Base-by-base conservation (phyloP, 148 eudicot species). In the Rhododendron ovatum region DNA sequence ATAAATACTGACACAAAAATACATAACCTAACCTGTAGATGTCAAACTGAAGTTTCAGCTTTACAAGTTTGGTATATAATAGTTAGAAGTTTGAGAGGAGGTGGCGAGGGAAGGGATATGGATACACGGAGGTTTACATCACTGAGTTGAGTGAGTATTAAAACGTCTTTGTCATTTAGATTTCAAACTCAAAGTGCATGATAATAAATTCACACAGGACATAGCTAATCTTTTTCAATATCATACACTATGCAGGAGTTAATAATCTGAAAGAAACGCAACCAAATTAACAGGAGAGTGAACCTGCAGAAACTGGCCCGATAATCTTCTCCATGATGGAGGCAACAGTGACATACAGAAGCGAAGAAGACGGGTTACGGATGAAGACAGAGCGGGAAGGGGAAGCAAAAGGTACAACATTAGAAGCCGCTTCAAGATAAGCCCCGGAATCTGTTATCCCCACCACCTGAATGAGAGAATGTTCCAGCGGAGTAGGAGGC, bases 381-480 rank as follows among this genome's bases (percentile, higher is more conserved):
- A 91, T 84, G 87, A 95, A 94, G 84, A 89, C 83, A 8, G 95
- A 90, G 18, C 85, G 93, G 33, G 93, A 88, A 17, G 92, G 93
- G 50, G 95, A 90, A 87, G 89, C 35, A 84, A 95, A 93, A 24
- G 97, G 96, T 39, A 95, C 79, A 41, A 93, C 86, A 88, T 92
- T 94, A 1, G 98, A 95, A 45, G 99, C 96, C 1, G 98, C 98
- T 82, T 96, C 99, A 1, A 96, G 85, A 84, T 93, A 96, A 22
- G 93, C 83, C 24, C 98, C 99, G 10, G 94, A 88, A 80, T 87
- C 85, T 11, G 98, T 96, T 71, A 95, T 96, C 11, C 99, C 99
- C 63, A 93, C 98, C 15, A 96, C 99, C 85, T 96, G 98, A 67
- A 96, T 96, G n/a, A 96, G 92, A 39, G 99, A 95, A 74, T 95